phyloP scores from a whole-genome alignment of 225 moss, liverwort and hornwort genomes.

The Marchantia paleacea region DNA sequence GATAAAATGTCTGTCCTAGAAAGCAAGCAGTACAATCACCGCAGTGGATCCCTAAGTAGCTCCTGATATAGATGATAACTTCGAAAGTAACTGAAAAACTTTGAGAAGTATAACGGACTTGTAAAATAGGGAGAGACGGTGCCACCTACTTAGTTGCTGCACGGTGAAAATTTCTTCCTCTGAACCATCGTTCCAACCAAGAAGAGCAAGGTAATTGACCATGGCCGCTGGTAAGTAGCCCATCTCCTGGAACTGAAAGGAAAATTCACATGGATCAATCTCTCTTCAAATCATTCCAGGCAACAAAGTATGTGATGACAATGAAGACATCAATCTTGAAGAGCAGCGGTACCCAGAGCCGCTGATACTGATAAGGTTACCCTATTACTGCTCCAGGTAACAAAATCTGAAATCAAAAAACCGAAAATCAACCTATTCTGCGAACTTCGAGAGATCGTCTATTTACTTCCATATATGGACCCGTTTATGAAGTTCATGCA shows the following conservation, averaged over 20 bases:
- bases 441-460: too few relatives aligned
- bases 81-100: background rate
- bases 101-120: background rate
- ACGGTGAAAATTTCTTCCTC: constrained; percentile 90
- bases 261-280: background rate
- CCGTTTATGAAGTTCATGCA: background rate
- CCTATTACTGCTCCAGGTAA: too few relatives aligned
- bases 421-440: too few relatives aligned
- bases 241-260: constrained; percentile 87
- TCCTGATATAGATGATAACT: too few relatives aligned
- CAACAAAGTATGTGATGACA: background rate
- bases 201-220: constrained; percentile 90
- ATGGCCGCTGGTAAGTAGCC: constrained; percentile 85
- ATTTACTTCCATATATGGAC: too few relatives aligned
- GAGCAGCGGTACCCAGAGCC: background rate
- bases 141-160: constrained; percentile 54
- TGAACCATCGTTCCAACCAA: constrained; percentile 98
- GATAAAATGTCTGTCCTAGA: background rate
- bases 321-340: background rate
- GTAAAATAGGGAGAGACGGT: background rate
- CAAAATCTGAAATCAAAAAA: too few relatives aligned
- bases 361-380: too few relatives aligned
- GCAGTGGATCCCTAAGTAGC: background rate
- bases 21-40: background rate
- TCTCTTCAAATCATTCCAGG: background rate